Percentiles rank a stretch among this genome's conserved stretches.
These are phyloP conservation scores for Crithidia acanthocephali DNA, from an alignment of 208 protist species.

Conservation along the genomic window DNA sequence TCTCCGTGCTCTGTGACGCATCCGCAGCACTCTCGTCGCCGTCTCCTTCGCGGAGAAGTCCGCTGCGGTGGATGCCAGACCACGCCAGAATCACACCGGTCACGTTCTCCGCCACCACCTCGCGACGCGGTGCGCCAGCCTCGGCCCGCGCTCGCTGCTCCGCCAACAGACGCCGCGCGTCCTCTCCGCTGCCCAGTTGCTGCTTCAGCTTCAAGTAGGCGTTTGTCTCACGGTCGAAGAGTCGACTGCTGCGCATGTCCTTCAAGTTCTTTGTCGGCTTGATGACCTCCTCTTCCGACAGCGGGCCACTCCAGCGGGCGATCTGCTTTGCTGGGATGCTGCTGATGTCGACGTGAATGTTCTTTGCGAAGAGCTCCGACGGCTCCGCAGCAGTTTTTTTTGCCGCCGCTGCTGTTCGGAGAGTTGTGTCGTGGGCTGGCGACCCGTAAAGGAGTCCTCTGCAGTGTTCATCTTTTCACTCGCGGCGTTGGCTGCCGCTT, in stretches of 20 bases:
- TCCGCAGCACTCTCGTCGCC: neutral
- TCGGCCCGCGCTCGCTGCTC: conserved; percentile 35
- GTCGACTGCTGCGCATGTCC: conserved; percentile 75
- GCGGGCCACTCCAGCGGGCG: conserved; percentile 50
- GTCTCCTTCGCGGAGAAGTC: conserved; percentile 53
- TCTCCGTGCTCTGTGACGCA: neutral
- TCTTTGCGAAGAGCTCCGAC: conserved; percentile 48
- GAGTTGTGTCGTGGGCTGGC: too few species aligned
- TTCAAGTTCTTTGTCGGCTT: conserved; percentile 70
- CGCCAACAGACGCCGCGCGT: conserved; percentile 52
- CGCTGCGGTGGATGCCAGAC: conserved; percentile 82
- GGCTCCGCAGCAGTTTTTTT: too few species aligned
- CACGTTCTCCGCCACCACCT: conserved; percentile 43
- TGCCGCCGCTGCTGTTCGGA: too few species aligned
- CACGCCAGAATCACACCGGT: conserved; percentile 67
- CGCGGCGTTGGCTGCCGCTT: neutral
- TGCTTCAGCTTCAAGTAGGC: conserved; percentile 60
- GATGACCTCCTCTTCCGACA: conserved; percentile 56
- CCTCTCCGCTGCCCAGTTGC: conserved; percentile 48
- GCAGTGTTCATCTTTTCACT: neutral
- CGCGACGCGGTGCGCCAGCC: conserved; percentile 23
- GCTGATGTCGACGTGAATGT: conserved; percentile 71
- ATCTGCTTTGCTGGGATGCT: conserved; percentile 61
- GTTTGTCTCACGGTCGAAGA: conserved; percentile 71
- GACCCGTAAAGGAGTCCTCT: neutral